phyloP scores from a whole-genome alignment of 805 yeast species.

The Ogataea polymorpha region DNA sequence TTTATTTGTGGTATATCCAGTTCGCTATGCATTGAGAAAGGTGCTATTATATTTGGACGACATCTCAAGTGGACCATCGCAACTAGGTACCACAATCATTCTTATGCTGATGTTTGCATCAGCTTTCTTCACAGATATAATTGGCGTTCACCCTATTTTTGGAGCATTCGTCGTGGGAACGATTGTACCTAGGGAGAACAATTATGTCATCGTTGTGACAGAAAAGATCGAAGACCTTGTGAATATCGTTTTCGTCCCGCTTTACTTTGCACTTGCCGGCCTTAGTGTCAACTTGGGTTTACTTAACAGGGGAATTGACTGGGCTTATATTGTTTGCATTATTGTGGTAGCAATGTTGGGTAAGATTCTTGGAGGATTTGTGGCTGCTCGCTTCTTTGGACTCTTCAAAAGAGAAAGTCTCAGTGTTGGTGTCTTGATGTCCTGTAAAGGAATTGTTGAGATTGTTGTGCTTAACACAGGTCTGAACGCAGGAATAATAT shows the following conservation, averaged over 20 bases:
- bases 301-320: slow-evolving; percentile 61
- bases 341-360: slow-evolving; percentile 66
- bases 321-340: slow-evolving; percentile 75
- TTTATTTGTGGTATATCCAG: slow-evolving; percentile 54
- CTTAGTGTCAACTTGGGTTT: slow-evolving; percentile 65
- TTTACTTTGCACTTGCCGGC: slow-evolving; percentile 80
- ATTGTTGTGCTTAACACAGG: slow-evolving; percentile 77
- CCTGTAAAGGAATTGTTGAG: slow-evolving; percentile 86
- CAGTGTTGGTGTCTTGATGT: slow-evolving; percentile 78
- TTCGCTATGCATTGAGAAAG: slow-evolving; percentile 46
- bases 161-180: slow-evolving; percentile 81
- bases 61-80: slow-evolving; percentile 57
- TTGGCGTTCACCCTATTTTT: slow-evolving; percentile 83
- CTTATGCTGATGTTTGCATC: slow-evolving; percentile 58
- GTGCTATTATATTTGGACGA: slow-evolving; percentile 38
- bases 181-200: slow-evolving; percentile 72
- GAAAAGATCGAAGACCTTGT: slow-evolving; percentile 78
- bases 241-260: slow-evolving; percentile 66
- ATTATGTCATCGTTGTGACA: slow-evolving; percentile 64
- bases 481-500: slow-evolving; percentile 64
- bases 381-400: slow-evolving; percentile 61
- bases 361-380: slow-evolving; percentile 63
- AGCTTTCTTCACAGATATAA: slow-evolving; percentile 76
- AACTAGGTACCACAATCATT: slow-evolving; percentile 54
- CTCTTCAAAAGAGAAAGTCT: slow-evolving; percentile 70